phyloP scores from a whole-genome alignment of 1,284 basidiomycete genomes.

The Ustilago cynodontis region DNA sequence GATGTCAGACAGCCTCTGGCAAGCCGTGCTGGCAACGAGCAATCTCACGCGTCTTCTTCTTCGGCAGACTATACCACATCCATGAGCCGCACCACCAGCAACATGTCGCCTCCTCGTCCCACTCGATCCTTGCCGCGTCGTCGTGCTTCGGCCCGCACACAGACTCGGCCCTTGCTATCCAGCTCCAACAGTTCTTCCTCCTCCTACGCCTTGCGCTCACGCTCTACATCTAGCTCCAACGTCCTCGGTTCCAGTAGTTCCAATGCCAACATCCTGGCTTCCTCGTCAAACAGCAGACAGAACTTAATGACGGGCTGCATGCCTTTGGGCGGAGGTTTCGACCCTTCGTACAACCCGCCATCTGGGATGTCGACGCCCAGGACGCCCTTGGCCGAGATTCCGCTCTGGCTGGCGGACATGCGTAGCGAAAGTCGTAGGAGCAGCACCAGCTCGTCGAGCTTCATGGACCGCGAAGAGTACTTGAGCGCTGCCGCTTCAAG shows the following conservation, averaged over 20 bases:
- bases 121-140: slow-evolving; percentile 40
- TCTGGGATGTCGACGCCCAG: slow-evolving; percentile 45
- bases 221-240: slow-evolving; percentile 36
- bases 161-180: slow-evolving; percentile 31
- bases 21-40: slow-evolving; percentile 8
- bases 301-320: slow-evolving; percentile 23
- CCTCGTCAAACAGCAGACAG: slow-evolving; percentile 26
- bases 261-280: slow-evolving; percentile 47
- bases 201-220: slow-evolving; percentile 37
- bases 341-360: slow-evolving; percentile 29
- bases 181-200: slow-evolving; percentile 35
- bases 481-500: slow-evolving; percentile 16
- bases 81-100: slow-evolving; percentile 26
- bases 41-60: slow-evolving; percentile 22
- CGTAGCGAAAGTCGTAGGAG: slow-evolving; percentile 45
- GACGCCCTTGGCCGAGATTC: slow-evolving; percentile 52
- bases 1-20: slow-evolving; percentile 2
- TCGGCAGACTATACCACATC: slow-evolving; percentile 1
- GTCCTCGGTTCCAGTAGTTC: slow-evolving; percentile 36
- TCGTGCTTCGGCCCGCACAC: slow-evolving; percentile 40
- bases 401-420: slow-evolving; percentile 53
- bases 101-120: slow-evolving; percentile 50
- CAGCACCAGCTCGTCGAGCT: slow-evolving; percentile 36
- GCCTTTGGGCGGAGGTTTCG: slow-evolving; percentile 27
- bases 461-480: slow-evolving; percentile 40